phyloP scores from a whole-genome alignment of 177 flowering plant genomes.

The Vitis hybrid region DNA sequence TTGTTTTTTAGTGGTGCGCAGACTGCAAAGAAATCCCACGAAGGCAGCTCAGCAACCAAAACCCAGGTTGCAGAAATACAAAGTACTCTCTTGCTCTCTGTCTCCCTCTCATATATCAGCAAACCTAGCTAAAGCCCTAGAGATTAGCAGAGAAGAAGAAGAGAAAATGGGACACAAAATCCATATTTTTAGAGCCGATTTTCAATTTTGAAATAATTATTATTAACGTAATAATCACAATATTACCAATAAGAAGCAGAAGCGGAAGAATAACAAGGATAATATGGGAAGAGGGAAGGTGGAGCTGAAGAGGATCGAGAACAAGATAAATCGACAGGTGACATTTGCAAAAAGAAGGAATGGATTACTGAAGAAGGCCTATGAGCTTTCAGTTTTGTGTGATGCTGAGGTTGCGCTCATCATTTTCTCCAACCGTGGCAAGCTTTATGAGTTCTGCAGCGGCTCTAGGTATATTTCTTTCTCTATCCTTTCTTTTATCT shows the following conservation, averaged over 20 bases:
- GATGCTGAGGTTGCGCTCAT: slow-evolving; percentile 32
- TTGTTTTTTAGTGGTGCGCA: too few relatives aligned
- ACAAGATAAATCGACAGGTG: slow-evolving; percentile 33
- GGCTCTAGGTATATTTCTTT: slow-evolving; percentile 13
- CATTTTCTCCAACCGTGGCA: slow-evolving; percentile 27
- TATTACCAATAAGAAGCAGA: neutral
- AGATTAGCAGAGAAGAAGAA: too few relatives aligned
- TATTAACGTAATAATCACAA: too few relatives aligned
- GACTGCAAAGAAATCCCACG: too few relatives aligned
- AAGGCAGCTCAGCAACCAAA: too few relatives aligned
- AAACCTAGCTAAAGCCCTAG: too few relatives aligned
- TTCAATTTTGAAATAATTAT: too few relatives aligned
- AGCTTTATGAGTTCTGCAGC: slow-evolving; percentile 28
- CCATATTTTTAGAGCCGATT: too few relatives aligned
- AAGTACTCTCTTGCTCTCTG: too few relatives aligned
- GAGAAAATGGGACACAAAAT: too few relatives aligned
- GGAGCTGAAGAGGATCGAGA: slow-evolving; percentile 37
- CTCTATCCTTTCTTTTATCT: neutral
- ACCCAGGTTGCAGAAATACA: too few relatives aligned
- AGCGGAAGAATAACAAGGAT: neutral
- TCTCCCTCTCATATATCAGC: too few relatives aligned
- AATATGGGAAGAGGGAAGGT: slow-evolving; percentile 35
- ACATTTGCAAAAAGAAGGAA: slow-evolving; percentile 31
- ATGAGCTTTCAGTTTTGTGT: slow-evolving; percentile 26
- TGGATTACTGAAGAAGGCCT: slow-evolving; percentile 31